Base-by-base conservation (phyloP, 768 basidiomycete genomes). In the Gautieria morchelliformis region DNA sequence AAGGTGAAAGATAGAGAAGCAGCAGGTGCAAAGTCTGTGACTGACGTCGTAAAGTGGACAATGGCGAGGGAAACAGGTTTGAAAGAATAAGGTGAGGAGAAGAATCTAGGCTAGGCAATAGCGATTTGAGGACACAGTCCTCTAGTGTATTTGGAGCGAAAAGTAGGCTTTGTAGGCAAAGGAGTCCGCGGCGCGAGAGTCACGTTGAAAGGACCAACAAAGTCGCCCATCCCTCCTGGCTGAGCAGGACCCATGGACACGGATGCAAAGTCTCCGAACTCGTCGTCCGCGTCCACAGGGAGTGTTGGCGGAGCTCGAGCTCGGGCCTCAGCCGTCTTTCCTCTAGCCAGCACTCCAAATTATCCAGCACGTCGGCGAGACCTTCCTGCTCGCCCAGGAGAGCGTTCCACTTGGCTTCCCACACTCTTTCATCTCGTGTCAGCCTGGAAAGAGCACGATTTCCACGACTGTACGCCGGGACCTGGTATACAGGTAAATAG, bases 201-300 rank as follows among this genome's bases (percentile, higher is more conserved):
- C 63, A 67, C 24, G 73, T 70, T 63, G 68, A 74, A 65, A 9
- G 63, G 65, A 53, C 75, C 75, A 24, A 75, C 70, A 49, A 78
- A 78, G 60, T 78, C 75, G 22, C 74, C 77, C 68, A 81, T 72
- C 60, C 78, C 78, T 7, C 72, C 78, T 4, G 68, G 64, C 5
- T 65, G 62, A 4, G 68, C 68, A 20, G 55, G 56, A 49, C 52
- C 68, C 49, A 53, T 58, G 35, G 60, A 60, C 22, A 78, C 76
- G 0, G 77, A 73, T 1, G 86, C 79, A 66, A 93, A 91, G 65
- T 93, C 92, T 4, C 92, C 93, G 70, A 95, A 95, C 24, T 92
- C 91, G 63, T 94, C 90, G 59, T 91, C 87, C 22, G 52, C 53
- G 52, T 57, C 59, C 15, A 84, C 81, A 11, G 77, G 63, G 30